These are phyloP conservation scores for Phyllostachys edulis DNA, from an alignment of 176 grass and related monocot genomes.

Conservation along the genomic window DNA sequence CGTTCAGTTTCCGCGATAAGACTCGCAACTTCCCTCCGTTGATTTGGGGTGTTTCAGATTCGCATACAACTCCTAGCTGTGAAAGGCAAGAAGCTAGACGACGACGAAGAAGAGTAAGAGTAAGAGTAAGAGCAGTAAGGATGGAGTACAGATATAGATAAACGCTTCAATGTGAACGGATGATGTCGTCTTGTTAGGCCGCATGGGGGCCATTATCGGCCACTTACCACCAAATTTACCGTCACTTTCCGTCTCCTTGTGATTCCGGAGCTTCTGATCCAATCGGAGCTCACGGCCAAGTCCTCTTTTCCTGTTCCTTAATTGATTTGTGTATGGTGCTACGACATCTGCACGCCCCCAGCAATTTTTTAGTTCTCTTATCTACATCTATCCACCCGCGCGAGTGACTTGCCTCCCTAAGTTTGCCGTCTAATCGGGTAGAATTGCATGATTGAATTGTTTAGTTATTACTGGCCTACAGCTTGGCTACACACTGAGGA, in stretches of 20 bases:
- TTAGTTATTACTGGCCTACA: not conserved
- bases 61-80: not conserved
- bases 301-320: constrained; percentile 27
- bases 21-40: not conserved
- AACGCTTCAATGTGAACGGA: constrained; percentile 22
- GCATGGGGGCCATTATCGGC: constrained; percentile 40
- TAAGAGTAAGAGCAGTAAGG: not conserved
- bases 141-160: not conserved
- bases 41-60: not conserved
- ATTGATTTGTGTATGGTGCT: constrained; percentile 15
- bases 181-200: constrained; percentile 37
- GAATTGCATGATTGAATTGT: constrained; percentile 29
- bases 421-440: constrained; percentile 22
- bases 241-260: constrained; percentile 42
- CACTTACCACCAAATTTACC: constrained; percentile 57
- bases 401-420: not conserved
- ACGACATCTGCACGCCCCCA: not conserved
- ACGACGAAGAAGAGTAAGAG: not conserved
- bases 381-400: not conserved
- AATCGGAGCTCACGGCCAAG: constrained; percentile 29
- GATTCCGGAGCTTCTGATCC: constrained; percentile 43
- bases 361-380: not conserved
- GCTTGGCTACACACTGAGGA: not conserved
- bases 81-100: fast-evolving
- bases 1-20: not conserved